Evolutionary conservation across 495 filamentous ascomycete genomes (phyloP), one percentile per base, ranked within the genome.

Genomic region (Venustampulla echinocandica): DNA sequence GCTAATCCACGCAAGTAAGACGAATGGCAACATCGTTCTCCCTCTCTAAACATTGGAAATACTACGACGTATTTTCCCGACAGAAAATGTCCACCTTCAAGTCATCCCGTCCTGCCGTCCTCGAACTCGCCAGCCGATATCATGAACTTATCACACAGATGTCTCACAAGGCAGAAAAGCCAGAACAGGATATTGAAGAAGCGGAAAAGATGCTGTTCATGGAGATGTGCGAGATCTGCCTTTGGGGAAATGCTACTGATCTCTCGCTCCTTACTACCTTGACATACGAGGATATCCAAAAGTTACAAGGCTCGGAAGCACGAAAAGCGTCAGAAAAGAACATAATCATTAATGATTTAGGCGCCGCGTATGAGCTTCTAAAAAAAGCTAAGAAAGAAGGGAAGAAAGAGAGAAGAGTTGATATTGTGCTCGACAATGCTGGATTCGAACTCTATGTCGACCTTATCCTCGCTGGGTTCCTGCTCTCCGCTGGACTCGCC

Each of bases 181-280:
- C 53, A 1, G 24, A 56, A 50, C 58, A 18, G 22, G 64, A n/a
- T 22, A 67, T 13, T 64, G 81, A 82, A 20, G 73, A 85, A 49
- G 82, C 84, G 0, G 84, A 93, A 50, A 74, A 76, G 51, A 59
- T 89, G 0, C 63, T 96, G 14, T 98, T 98, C 63, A 75, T 69
- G 2, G 92, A 96, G 62, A 94, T 97, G 83, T 90, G 81, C 65
- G 88, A 96, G 68, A 92, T 96, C 52, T 96, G 92, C 58, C 75
- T 97, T 15, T 97, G 92, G 92, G 93, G 92, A 7, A 96, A 98
- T 64, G 92, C 93, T 3, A 97, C 90, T 0, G 93, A 97, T 54
- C 73, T 97, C 14, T 94, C 87, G 0, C 82, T 97, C 32, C 69
- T 97, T 28, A 95, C 89, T 0, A 85, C 78, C 49, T 76, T 97